These are phyloP conservation scores for Collariella sp. DNA, from an alignment of 495 filamentous ascomycete species.

Conservation along the genomic window DNA sequence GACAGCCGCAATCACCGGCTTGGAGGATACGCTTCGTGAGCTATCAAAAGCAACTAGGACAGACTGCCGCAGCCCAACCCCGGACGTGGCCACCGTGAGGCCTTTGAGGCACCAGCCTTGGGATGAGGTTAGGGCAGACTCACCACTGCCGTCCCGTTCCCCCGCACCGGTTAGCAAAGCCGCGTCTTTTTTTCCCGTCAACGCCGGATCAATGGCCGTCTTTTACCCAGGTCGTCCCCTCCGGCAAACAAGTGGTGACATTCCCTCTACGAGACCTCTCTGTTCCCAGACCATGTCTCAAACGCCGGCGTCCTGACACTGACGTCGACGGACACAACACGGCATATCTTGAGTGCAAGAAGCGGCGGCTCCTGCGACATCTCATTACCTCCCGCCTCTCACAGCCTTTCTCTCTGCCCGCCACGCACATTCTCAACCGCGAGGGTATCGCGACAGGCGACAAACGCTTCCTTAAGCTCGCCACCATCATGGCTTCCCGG, in stretches of 20 bases:
- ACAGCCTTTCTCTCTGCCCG: conserved; percentile 56
- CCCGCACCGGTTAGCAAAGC: background rate
- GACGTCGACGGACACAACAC: conserved; percentile 56
- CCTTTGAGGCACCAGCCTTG: background rate
- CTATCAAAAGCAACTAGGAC: conserved; percentile 10
- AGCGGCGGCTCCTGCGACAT: conserved; percentile 53
- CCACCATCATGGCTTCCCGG: conserved; percentile 22
- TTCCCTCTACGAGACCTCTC: conserved; percentile 12
- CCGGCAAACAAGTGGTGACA: conserved; percentile 9
- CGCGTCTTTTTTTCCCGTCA: background rate
- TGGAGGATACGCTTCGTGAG: conserved; percentile 14
- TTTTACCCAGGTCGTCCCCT: conserved; percentile 14
- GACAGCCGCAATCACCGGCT: conserved; percentile 11
- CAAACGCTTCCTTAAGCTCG: conserved; percentile 42
- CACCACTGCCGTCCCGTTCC: background rate
- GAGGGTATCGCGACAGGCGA: conserved; percentile 35
- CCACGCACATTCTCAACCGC: conserved; percentile 59
- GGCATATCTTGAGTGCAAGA: conserved; percentile 47
- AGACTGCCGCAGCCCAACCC: background rate
- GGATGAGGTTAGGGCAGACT: background rate
- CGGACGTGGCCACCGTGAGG: conserved; percentile 1
- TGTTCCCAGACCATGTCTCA: conserved; percentile 27
- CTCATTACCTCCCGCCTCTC: conserved; percentile 63
- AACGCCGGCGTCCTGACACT: conserved; percentile 48
- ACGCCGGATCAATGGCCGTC: background rate